Evolutionary conservation across 805 yeast species (phyloP).

Genomic region (Saturnispora galanensis): DNA sequence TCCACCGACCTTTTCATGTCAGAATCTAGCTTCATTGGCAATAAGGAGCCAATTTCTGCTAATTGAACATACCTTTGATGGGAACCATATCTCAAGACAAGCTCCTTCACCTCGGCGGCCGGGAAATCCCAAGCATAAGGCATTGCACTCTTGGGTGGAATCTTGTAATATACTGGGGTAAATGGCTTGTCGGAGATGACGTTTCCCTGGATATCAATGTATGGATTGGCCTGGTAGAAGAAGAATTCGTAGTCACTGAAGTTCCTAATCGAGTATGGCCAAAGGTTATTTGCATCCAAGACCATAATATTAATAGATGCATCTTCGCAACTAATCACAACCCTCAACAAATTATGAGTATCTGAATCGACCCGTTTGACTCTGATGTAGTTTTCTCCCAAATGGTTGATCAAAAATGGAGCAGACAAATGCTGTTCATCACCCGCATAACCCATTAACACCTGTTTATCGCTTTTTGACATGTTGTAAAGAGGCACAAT

Average conservation of each 20-base stretch:
- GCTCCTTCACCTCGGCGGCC: constrained; percentile 74
- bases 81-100: constrained; percentile 62
- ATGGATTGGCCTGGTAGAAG: constrained; percentile 80
- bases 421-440: constrained; percentile 68
- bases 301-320: constrained; percentile 75
- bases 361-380: constrained; percentile 45
- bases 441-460: constrained; percentile 50
- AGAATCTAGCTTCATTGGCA: constrained; percentile 59
- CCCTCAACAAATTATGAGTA: constrained; percentile 61
- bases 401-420: constrained; percentile 73
- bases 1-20: constrained; percentile 47
- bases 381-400: constrained; percentile 74
- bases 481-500: constrained; percentile 55
- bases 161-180: constrained; percentile 67
- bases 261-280: constrained; percentile 93
- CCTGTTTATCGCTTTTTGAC: constrained; percentile 48
- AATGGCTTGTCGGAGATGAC: constrained; percentile 46
- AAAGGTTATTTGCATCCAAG: constrained; percentile 58
- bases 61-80: constrained; percentile 71
- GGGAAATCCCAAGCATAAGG: constrained; percentile 98
- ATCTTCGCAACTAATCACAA: constrained; percentile 67
- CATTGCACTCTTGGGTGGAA: constrained; percentile 91
- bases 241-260: constrained; percentile 81
- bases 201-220: constrained; percentile 53
- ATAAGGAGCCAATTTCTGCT: constrained; percentile 86